Conservation (phyloP, 2,329 filamentous ascomycete species). For the Fusarium paranaense region DNA sequence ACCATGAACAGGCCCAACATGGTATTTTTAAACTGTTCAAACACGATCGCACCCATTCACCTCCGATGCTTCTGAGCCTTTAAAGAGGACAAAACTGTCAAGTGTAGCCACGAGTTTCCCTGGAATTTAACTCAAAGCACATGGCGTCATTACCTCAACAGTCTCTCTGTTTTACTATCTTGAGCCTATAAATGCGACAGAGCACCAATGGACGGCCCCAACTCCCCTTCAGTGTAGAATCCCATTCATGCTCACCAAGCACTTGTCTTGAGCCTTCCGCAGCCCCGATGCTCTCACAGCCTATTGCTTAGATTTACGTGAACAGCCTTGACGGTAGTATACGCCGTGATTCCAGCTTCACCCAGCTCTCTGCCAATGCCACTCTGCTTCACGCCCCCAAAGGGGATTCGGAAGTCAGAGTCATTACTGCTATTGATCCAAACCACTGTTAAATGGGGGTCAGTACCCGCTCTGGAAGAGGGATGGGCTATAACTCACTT, state of each 20-base stretch:
- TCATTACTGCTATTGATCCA: constrained; percentile 61
- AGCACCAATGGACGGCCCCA: not conserved
- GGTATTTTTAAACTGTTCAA: too few relatives aligned
- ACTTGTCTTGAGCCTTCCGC: fast-evolving
- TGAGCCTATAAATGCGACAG: not conserved
- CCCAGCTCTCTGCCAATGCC: constrained; percentile 57
- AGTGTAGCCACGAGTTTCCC: too few relatives aligned
- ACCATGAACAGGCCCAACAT: too few relatives aligned
- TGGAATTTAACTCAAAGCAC: too few relatives aligned
- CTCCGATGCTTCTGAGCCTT: too few relatives aligned
- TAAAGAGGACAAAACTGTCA: too few relatives aligned
- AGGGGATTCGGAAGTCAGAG: constrained; percentile 54
- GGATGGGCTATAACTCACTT: not conserved
- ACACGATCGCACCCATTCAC: too few relatives aligned
- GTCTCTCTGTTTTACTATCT: too few relatives aligned
- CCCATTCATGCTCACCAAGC: not conserved
- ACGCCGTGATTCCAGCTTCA: constrained; percentile 43
- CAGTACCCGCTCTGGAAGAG: not conserved
- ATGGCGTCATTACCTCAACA: too few relatives aligned
- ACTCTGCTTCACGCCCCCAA: constrained; percentile 59
- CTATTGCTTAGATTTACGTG: not conserved
- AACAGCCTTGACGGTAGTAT: not conserved
- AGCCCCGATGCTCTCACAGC: not conserved
- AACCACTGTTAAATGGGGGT: constrained; percentile 46
- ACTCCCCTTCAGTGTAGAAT: not conserved